Evolutionary conservation across 164 flowering plant species (phyloP), one percentile per base, ranked within the genome.

Genomic region (Umbilicus rupestris): DNA sequence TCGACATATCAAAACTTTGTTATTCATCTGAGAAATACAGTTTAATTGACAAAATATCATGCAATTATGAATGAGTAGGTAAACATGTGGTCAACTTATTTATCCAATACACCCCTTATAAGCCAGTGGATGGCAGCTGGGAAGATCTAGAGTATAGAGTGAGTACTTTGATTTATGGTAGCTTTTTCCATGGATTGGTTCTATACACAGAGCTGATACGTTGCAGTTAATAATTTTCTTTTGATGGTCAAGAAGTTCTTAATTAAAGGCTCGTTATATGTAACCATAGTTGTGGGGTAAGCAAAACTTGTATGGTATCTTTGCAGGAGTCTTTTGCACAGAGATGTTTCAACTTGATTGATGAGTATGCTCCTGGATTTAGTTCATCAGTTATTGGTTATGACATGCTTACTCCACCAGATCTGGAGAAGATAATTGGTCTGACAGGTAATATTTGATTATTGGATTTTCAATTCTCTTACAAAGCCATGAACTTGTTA

Each of bases 381-480:
- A 94, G 85, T 73, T 83, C 97, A 68, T 90, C 98, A 58, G 67
- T 94, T 35, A 76, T 90, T 69, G 87, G 80, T 47, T 89, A 89
- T 76, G 98, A 94, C 80, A 90, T 94, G 96, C 71, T 93, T 77
- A 84, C 97, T 64, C 98, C 98, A 39, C 95, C 93, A 39, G 97
- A 94, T 71, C 96, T 94, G 39, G 98, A 94, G 74, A 84, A 87
- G 77, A 87, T 79, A 74, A 79, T 94, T 72, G 96, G 96, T 66
- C 77, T 94, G 35, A 94, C 96, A 78, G 97, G 97, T 89, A 76
- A 29, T 42, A 44, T 44, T 29, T 10, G 22, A 3, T 63, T 20
- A 10, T 22, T 50, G 31, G 15, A 52, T 26, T 52, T 52, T 52
- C 31, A n/a, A n/a, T n/a, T 10, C 5, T 52, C 31, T 10, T 52